phyloP scores from a whole-genome alignment of 2,329 filamentous ascomycete species.

The Huntiella moniliformis region DNA sequence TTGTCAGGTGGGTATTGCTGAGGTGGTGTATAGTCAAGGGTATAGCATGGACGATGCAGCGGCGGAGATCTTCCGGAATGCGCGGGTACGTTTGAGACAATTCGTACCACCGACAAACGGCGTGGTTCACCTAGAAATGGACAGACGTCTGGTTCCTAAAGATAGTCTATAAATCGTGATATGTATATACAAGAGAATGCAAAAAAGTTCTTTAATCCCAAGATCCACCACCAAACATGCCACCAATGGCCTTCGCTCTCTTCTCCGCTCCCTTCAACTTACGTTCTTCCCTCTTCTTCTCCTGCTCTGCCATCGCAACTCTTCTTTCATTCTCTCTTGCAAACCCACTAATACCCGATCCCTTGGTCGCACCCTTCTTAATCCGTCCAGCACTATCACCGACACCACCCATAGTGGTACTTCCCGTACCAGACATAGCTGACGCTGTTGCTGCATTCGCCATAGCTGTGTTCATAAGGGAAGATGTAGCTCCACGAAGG shows the following conservation, averaged over 20 bases:
- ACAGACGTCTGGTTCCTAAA: neutral
- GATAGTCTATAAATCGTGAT: neutral
- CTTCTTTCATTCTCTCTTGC: constrained; percentile 39
- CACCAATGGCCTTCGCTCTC: constrained; percentile 36
- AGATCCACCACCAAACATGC: constrained; percentile 36
- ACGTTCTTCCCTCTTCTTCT: constrained; percentile 38
- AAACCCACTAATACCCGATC: constrained; percentile 41
- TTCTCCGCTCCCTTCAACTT: constrained; percentile 39
- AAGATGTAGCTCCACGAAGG: constrained; percentile 52
- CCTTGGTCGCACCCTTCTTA: constrained; percentile 40
- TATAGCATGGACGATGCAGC: constrained; percentile 89
- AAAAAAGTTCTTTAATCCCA: constrained; percentile 24
- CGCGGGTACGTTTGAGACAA: constrained; percentile 69
- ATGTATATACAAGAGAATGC: constrained; percentile 3
- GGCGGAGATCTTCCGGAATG: constrained; percentile 63
- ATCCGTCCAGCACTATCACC: constrained; percentile 29
- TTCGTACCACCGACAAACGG: constrained; percentile 50
- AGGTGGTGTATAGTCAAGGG: constrained; percentile 84
- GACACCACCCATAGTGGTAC: constrained; percentile 13
- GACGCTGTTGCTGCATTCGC: constrained; percentile 14
- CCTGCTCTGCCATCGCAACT: constrained; percentile 34
- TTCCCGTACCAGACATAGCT: constrained; percentile 4
- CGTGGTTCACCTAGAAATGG: constrained; percentile 40
- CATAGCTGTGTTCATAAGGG: constrained; percentile 24
- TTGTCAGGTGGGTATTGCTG: constrained; percentile 81